Evolutionary conservation across 2,329 filamentous ascomycete species (phyloP), one percentile per base, ranked within the genome.

Genomic region (Fusarium sp.): DNA sequence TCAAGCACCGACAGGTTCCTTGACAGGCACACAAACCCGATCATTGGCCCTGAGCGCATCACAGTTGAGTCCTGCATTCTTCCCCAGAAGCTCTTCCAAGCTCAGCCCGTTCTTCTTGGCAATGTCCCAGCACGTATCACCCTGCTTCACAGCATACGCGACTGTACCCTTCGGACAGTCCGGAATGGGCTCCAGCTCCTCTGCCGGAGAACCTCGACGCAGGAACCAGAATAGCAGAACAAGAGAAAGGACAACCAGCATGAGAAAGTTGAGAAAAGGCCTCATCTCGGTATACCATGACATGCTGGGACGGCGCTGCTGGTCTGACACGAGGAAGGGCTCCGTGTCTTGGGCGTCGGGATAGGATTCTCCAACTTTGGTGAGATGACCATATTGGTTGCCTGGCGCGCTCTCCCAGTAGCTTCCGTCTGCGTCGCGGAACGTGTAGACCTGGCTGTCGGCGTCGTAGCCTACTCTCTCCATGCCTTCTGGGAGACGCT

Each of bases 221-320:
- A 84, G 72, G 69, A 79, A 79, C 79, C 79, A 84, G 56, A 81
- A 78, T 38, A 86, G 65, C 15, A 79, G 69, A 31, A 86, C 67
- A 43, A 87, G 71, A 56, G 79, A 81, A 14, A 85, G 65, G 4
- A 82, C 75, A 49, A 84, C 76, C 32, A 87, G 70, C 57, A 86
- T 71, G 49, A 82, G 83, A 72, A 86, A 87, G 68, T 85, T 85
- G 67, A 87, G 75, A 61, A 87, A 74, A n/a, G 81, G 81, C 74
- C 77, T 79, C 73, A 83, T 74, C 56, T 83, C 80, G 31, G 78
- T 77, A 27, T 84, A 77, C 79, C 83, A 82, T 6, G 83, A 80
- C 29, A 74, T 72, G 35, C 70, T 74, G 63, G 60, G 66, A 0
- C 39, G 25, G 42, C 57, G 15, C 46, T 54, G 50, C 31, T 64